These are phyloP conservation scores for Emmonsiellopsis sp. DNA, from an alignment of 2,329 filamentous ascomycete species.

Conservation along the genomic window DNA sequence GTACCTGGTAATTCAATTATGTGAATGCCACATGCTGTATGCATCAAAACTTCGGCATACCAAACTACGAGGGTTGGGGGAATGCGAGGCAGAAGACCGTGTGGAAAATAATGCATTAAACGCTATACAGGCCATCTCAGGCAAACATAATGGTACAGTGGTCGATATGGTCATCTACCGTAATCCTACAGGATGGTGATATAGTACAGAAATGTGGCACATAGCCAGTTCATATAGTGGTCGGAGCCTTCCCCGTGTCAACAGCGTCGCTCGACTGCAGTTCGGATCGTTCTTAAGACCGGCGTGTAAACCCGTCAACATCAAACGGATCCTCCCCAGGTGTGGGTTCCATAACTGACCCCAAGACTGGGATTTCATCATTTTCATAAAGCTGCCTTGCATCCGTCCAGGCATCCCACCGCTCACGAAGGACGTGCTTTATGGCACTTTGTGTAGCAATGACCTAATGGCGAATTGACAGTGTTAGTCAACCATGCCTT, in stretches of 20 bases:
- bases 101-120: too few relatives aligned
- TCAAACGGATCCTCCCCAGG: neutral
- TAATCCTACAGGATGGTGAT: neutral
- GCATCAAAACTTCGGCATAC: too few relatives aligned
- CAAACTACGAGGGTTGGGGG: too few relatives aligned
- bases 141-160: too few relatives aligned
- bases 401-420: constrained; percentile 70
- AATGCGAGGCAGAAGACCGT: too few relatives aligned
- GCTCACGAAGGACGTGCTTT: constrained; percentile 75
- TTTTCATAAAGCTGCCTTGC: constrained; percentile 28
- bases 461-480: constrained; percentile 45
- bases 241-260: neutral
- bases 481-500: constrained; percentile 1
- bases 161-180: neutral
- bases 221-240: neutral
- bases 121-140: too few relatives aligned
- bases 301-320: too few relatives aligned
- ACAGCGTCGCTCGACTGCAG: neutral
- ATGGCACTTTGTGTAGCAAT: constrained; percentile 70
- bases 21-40: too few relatives aligned
- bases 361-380: constrained; percentile 13
- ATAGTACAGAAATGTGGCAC: neutral
- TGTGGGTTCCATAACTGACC: constrained; percentile 10
- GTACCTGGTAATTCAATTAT: too few relatives aligned
- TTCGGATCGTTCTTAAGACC: neutral